A percentile compares a stretch with the other conserved stretches of the same genome.
Conservation (phyloP, 495 filamentous ascomycete genomes). For the Platismatia glauca region DNA sequence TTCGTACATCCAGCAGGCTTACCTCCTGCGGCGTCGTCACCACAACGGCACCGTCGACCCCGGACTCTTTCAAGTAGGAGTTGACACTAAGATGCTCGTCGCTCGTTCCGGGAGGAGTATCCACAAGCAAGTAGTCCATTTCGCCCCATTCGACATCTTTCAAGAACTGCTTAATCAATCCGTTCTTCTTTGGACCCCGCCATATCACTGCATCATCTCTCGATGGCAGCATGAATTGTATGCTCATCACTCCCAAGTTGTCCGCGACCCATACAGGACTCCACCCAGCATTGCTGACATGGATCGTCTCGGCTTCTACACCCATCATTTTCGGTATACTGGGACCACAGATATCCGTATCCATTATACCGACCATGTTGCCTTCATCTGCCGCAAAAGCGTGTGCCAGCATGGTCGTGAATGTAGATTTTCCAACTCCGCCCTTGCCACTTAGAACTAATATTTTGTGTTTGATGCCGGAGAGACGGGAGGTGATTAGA, state of each 20-base stretch:
- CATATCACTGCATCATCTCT: conserved; percentile 92
- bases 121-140: conserved; percentile 83
- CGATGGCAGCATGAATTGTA: conserved; percentile 95
- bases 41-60: conserved; percentile 85
- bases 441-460: conserved; percentile 90
- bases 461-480: conserved; percentile 79
- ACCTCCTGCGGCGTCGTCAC: conserved; percentile 96
- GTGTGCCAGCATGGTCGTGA: conserved; percentile 76
- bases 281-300: conserved; percentile 76
- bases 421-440: conserved; percentile 91
- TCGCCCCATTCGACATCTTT: conserved; percentile 98
- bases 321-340: conserved; percentile 98
- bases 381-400: conserved; percentile 72
- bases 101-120: conserved; percentile 89
- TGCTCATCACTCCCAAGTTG: conserved; percentile 87
- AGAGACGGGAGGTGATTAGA: conserved; percentile 72
- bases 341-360: conserved; percentile 93
- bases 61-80: conserved; percentile 72
- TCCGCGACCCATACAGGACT: conserved; percentile 88
- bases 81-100: conserved; percentile 95
- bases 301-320: conserved; percentile 84
- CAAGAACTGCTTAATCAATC: conserved; percentile 91
- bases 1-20: conserved; percentile 82
- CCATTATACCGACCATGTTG: conserved; percentile 80
- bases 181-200: conserved; percentile 97